Evolutionary conservation across 495 filamentous ascomycete species (phyloP).

Genomic region (Rhizodiscina lignyota): DNA sequence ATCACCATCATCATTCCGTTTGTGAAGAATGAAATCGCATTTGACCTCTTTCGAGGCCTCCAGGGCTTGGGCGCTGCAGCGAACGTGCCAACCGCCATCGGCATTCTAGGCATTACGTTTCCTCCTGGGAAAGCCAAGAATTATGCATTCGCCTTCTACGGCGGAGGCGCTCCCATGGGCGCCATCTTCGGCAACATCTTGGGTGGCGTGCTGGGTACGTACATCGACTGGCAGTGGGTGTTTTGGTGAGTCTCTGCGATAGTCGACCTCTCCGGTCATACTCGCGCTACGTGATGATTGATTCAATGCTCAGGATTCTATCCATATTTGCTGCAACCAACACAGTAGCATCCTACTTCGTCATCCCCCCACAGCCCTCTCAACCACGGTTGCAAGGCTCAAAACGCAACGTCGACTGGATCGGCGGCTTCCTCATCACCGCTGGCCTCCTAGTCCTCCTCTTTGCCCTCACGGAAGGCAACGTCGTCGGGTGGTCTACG

Average conservation of each 20-base stretch:
- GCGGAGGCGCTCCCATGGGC: slow-evolving; percentile 25
- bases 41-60: slow-evolving; percentile 21
- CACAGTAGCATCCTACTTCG: slow-evolving; percentile 15
- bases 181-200: slow-evolving; percentile 38
- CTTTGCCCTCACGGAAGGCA: slow-evolving; percentile 47
- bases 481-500: slow-evolving; percentile 49
- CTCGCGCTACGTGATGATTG: no score
- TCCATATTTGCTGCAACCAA: slow-evolving; percentile 14
- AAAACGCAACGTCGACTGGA: slow-evolving; percentile 18
- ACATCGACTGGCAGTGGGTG: slow-evolving; percentile 42
- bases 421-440: slow-evolving; percentile 20
- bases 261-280: no score
- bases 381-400: neutral
- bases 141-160: slow-evolving; percentile 33
- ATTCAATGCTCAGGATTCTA: no score
- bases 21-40: slow-evolving; percentile 19
- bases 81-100: slow-evolving; percentile 34
- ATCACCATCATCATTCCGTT: slow-evolving; percentile 18
- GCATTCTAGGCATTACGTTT: slow-evolving; percentile 44
- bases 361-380: slow-evolving; percentile 15
- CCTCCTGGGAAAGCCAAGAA: slow-evolving; percentile 45
- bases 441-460: slow-evolving; percentile 32
- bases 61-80: slow-evolving; percentile 21
- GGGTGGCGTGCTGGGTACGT: slow-evolving; percentile 36
- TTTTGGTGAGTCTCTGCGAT: no score